A percentile compares a stretch with the other conserved stretches of the same genome.
Conservation (phyloP, 2,329 filamentous ascomycete species). For the Trichophaea hybrida region DNA sequence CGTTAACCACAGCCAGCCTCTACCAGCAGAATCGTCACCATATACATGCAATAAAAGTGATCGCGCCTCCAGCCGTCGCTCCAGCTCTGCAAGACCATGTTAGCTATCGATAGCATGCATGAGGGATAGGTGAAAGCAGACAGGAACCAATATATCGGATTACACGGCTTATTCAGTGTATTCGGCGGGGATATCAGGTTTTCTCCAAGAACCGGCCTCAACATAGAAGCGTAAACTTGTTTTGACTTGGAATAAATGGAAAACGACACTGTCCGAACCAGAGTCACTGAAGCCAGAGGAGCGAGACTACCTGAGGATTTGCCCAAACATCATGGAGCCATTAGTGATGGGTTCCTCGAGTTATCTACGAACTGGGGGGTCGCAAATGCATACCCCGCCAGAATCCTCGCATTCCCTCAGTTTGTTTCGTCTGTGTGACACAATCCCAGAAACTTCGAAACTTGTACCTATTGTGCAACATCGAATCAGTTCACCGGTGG, state of each 20-base stretch:
- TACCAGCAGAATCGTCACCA: slow-evolving; percentile 9
- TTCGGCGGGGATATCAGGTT: slow-evolving; percentile 15
- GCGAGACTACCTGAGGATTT: slow-evolving; percentile 52
- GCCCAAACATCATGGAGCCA: slow-evolving; percentile 2
- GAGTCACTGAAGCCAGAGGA: slow-evolving; percentile 63
- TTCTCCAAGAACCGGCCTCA: slow-evolving; percentile 17
- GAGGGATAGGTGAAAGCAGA: slow-evolving; percentile 1
- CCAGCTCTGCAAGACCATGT: slow-evolving; percentile 28
- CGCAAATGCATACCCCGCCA: slow-evolving; percentile 51
- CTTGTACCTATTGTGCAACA: slow-evolving; percentile 41
- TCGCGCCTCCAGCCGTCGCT: slow-evolving; percentile 62
- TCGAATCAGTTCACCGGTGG: background rate
- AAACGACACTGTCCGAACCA: slow-evolving; percentile 64
- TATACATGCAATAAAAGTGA: slow-evolving; percentile 64
- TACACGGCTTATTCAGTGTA: slow-evolving; percentile 14
- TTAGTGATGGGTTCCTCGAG: background rate
- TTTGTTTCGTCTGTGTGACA: slow-evolving; percentile 58
- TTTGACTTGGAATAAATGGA: slow-evolving; percentile 50
- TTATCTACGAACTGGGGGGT: background rate
- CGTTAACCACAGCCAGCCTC: background rate
- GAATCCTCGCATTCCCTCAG: slow-evolving; percentile 60
- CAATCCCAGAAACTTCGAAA: slow-evolving; percentile 62
- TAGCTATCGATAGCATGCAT: too few relatives aligned
- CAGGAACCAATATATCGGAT: slow-evolving; percentile 25
- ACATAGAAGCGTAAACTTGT: slow-evolving; percentile 15